A percentile compares a stretch with the other conserved stretches of the same genome.
These are phyloP conservation scores for Ascoidea tarda DNA, from an alignment of 805 yeast genomes.

Conservation along the genomic window DNA sequence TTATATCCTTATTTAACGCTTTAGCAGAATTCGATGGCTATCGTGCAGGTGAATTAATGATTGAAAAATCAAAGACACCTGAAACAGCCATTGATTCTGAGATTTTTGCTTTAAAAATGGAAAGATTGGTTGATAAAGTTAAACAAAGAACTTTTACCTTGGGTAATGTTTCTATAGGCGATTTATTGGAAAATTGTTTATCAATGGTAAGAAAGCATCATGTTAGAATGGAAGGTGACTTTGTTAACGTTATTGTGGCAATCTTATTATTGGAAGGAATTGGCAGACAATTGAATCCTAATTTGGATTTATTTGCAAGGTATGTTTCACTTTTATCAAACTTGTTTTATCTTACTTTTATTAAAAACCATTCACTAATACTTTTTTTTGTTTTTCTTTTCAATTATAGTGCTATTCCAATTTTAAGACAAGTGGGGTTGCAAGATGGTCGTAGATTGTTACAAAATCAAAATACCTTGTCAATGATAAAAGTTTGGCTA, in stretches of 20 bases:
- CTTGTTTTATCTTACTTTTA: neutral
- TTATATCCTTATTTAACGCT: slow-evolving; percentile 79
- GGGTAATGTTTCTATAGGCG: slow-evolving; percentile 88
- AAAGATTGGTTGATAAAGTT: slow-evolving; percentile 65
- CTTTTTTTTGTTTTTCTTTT: neutral
- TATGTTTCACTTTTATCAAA: slow-evolving; percentile 29
- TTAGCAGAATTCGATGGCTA: slow-evolving; percentile 89
- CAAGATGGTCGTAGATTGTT: slow-evolving; percentile 50
- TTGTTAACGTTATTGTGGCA: slow-evolving; percentile 89
- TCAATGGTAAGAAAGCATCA: slow-evolving; percentile 89
- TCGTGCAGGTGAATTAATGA: slow-evolving; percentile 89
- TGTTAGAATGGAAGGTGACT: slow-evolving; percentile 96
- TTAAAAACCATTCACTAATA: neutral
- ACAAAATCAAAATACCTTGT: slow-evolving; percentile 42
- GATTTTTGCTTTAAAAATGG: slow-evolving; percentile 77
- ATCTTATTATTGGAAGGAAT: slow-evolving; percentile 86
- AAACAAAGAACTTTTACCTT: slow-evolving; percentile 82
- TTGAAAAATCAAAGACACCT: slow-evolving; percentile 89
- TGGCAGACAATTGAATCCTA: slow-evolving; percentile 88
- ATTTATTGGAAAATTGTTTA: slow-evolving; percentile 72
- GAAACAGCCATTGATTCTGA: slow-evolving; percentile 80
- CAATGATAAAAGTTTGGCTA: slow-evolving; percentile 85
- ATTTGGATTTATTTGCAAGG: slow-evolving; percentile 91
- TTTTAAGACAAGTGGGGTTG: slow-evolving; percentile 66
- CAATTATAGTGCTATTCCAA: slow-evolving; percentile 58